Evolutionary conservation across 176 grass and related monocot genomes (phyloP).

Genomic region (Juncus effusus): DNA sequence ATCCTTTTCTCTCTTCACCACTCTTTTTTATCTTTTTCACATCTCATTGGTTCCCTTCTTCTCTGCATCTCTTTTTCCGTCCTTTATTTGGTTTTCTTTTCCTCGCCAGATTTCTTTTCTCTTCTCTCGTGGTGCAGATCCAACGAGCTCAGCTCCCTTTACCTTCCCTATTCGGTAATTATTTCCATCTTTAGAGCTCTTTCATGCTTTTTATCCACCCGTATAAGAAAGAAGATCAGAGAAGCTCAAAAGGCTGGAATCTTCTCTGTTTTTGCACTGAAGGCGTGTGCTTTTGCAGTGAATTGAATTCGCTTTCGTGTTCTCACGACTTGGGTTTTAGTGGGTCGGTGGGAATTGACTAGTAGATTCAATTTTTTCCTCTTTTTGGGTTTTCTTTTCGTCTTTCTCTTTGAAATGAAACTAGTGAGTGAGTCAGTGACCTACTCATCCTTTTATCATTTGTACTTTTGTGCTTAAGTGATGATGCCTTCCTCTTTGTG

Average conservation of each 20-base stretch:
- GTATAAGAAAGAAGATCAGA: constrained; percentile 1
- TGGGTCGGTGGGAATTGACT: constrained; percentile 23
- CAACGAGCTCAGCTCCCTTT: constrained; percentile 20
- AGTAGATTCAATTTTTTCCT: constrained; percentile 23
- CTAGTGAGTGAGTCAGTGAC: not conserved
- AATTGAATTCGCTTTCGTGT: constrained; percentile 4
- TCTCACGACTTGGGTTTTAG: constrained; percentile 9
- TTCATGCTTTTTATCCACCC: not conserved
- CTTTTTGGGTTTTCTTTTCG: constrained; percentile 9
- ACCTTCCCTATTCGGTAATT: constrained; percentile 21
- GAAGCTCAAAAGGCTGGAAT: constrained; percentile 9
- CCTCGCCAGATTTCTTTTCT: not conserved
- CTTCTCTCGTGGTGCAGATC: constrained; percentile 44
- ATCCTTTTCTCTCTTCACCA: constrained; percentile 2
- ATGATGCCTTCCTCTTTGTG: constrained; percentile 1
- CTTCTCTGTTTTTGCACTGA: not conserved
- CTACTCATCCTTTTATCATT: constrained; percentile 1
- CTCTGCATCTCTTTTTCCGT: too few species aligned
- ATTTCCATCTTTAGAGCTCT: constrained; percentile 4
- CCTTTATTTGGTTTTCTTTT: too few species aligned
- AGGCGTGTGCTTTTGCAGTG: constrained; percentile 1
- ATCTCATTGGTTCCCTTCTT: constrained; percentile 16
- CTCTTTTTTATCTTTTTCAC: not conserved
- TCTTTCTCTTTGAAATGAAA: constrained; percentile 3
- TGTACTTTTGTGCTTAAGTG: constrained; percentile 26